Evolutionary conservation across 2,329 filamentous ascomycete species (phyloP).

Genomic region (Aspergillus calidoustus): DNA sequence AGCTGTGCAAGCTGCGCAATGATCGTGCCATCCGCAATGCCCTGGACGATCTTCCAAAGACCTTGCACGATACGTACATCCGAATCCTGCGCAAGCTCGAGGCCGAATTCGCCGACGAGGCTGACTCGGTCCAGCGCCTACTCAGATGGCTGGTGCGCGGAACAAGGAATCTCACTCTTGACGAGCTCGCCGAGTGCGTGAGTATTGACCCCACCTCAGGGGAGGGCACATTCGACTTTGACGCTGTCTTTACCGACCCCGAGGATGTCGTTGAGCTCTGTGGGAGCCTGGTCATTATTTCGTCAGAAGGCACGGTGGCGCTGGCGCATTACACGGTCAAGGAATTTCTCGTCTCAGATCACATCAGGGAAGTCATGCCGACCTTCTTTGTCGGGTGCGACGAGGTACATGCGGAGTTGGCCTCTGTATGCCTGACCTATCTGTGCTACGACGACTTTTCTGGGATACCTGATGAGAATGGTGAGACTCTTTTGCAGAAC

Average conservation of each 20-base stretch:
- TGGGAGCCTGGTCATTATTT: constrained; percentile 1
- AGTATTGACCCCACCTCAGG: neutral
- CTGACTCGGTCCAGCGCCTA: neutral
- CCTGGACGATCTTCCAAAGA: constrained; percentile 6
- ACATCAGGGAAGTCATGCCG: neutral
- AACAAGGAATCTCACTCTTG: neutral
- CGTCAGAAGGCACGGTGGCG: neutral
- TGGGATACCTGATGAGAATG: neutral
- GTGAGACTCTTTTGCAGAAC: neutral
- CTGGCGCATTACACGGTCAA: neutral
- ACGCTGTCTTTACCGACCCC: constrained; percentile 8
- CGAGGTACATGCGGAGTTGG: neutral
- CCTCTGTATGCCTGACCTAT: neutral
- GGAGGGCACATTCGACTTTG: constrained; percentile 2
- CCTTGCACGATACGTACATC: constrained; percentile 2
- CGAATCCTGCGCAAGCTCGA: neutral
- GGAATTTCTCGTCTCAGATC: neutral
- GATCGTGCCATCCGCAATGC: constrained; percentile 5
- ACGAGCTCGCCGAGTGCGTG: neutral
- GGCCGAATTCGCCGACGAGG: neutral
- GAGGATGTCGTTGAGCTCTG: constrained; percentile 9
- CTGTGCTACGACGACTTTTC: constrained; percentile 3
- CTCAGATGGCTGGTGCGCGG: neutral
- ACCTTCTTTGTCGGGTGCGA: neutral
- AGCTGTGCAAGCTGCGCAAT: constrained; percentile 4